These are phyloP conservation scores for Russula ochroleuca DNA, from an alignment of 768 basidiomycete species.

Conservation along the genomic window DNA sequence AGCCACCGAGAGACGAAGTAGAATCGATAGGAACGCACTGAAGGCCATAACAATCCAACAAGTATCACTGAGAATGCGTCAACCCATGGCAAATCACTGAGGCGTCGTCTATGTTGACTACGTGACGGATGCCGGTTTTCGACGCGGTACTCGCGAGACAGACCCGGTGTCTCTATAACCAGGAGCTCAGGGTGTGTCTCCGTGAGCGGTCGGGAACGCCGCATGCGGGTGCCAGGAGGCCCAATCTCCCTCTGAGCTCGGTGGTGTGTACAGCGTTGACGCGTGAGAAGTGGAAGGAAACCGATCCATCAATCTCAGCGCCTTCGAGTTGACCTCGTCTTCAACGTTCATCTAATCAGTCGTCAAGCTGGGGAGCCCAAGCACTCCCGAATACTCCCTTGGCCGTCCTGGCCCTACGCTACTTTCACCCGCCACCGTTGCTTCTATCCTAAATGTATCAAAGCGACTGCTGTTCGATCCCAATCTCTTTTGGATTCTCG, in stretches of 20 bases:
- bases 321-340: not conserved
- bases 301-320: not conserved
- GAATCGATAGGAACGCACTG: slow-evolving; percentile 35
- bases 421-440: slow-evolving; percentile 1
- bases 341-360: not conserved
- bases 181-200: slow-evolving; percentile 50
- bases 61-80: slow-evolving; percentile 37
- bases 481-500: slow-evolving; percentile 63
- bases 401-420: slow-evolving; percentile 5
- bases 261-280: not conserved
- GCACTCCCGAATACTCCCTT: not conserved
- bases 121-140: slow-evolving; percentile 48
- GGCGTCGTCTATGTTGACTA: slow-evolving; percentile 37
- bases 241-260: slow-evolving; percentile 11
- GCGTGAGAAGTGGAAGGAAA: not conserved
- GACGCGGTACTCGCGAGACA: slow-evolving; percentile 56
- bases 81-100: slow-evolving; percentile 34
- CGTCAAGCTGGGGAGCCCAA: slow-evolving; percentile 18
- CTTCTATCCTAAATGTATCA: slow-evolving; percentile 3
- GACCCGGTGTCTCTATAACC: slow-evolving; percentile 41
- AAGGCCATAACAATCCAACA: slow-evolving; percentile 28
- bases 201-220: slow-evolving; percentile 37
- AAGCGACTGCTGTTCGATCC: slow-evolving; percentile 48
- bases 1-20: not conserved
- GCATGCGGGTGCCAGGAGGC: slow-evolving; percentile 34